Evolutionary conservation across 768 basidiomycete genomes (phyloP).

Genomic region (Macrolepiota albuminosa): DNA sequence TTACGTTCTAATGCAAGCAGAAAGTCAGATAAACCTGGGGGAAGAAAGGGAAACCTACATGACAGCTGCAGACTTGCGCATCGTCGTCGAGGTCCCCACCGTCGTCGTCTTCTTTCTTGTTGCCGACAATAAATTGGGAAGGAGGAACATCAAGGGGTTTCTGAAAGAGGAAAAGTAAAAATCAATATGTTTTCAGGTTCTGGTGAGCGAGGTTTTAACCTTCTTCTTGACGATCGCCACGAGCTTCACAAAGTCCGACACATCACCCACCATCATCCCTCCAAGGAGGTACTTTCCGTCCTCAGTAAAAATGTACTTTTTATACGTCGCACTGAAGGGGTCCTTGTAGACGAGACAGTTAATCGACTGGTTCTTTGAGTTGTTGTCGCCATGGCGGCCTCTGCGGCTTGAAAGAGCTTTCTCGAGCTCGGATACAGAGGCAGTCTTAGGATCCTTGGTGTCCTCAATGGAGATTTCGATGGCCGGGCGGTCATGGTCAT

Average conservation of each 20-base stretch:
- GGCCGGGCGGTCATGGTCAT: neutral
- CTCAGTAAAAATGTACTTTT: conserved; percentile 70
- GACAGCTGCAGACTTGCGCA: conserved; percentile 68
- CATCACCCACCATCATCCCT: conserved; percentile 80
- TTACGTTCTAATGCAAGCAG: conserved; percentile 37
- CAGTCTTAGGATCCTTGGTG: neutral
- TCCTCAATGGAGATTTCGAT: conserved; percentile 6
- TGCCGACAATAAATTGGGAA: conserved; percentile 61
- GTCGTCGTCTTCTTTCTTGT: conserved; percentile 44
- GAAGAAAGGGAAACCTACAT: conserved; percentile 18
- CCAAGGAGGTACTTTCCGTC: conserved; percentile 71
- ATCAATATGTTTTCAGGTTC: neutral
- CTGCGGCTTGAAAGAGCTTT: conserved; percentile 1
- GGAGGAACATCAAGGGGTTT: conserved; percentile 64
- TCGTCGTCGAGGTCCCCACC: conserved; percentile 70
- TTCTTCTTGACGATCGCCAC: conserved; percentile 69
- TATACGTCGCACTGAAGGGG: conserved; percentile 67
- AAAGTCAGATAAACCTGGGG: neutral
- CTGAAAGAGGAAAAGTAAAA: conserved; percentile 23
- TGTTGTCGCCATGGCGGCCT: conserved; percentile 6
- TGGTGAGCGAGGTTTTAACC: conserved; percentile 23
- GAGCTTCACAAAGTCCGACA: conserved; percentile 62
- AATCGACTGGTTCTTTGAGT: conserved; percentile 30
- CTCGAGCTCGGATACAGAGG: neutral
- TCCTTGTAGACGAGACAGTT: conserved; percentile 66